A percentile compares a stretch with the other conserved stretches of the same genome.
These are phyloP conservation scores for Penicillium polonicum DNA, from an alignment of 2,329 filamentous ascomycete genomes.

Conservation along the genomic window DNA sequence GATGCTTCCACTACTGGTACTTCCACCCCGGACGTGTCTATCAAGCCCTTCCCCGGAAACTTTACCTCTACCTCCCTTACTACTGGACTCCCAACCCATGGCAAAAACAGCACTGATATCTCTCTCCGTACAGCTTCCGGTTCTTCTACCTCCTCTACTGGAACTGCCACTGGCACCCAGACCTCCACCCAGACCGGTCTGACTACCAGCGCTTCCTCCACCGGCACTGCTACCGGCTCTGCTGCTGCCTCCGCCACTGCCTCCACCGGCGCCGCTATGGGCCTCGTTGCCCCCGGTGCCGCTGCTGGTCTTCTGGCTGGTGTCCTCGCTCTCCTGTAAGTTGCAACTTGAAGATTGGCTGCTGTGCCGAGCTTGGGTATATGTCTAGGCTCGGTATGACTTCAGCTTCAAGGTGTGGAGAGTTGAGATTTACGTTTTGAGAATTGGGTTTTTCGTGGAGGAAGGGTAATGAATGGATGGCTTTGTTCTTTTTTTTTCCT, in stretches of 20 bases:
- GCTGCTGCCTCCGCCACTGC: constrained; percentile 8
- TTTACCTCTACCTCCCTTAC: neutral
- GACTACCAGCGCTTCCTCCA: constrained; percentile 11
- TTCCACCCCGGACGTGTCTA: constrained; percentile 3
- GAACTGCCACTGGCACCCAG: constrained; percentile 12
- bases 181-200: constrained; percentile 7
- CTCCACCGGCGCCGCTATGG: constrained; percentile 15
- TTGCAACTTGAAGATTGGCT: neutral
- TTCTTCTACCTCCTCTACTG: constrained; percentile 9
- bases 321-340: constrained; percentile 22
- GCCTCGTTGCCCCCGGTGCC: constrained; percentile 16
- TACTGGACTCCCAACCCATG: neutral
- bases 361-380: neutral
- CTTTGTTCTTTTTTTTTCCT: neutral
- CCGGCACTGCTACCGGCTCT: constrained; percentile 4
- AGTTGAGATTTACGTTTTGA: neutral
- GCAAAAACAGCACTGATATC: neutral
- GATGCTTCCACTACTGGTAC: constrained; percentile 13
- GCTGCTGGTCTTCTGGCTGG: constrained; percentile 24
- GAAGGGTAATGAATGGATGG: constrained; percentile 7
- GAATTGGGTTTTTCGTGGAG: neutral
- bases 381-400: neutral
- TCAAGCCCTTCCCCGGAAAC: neutral
- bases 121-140: constrained; percentile 7
- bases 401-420: neutral